Conservation (phyloP, 352 stramenopile species). For the Pythium oligandrum region DNA sequence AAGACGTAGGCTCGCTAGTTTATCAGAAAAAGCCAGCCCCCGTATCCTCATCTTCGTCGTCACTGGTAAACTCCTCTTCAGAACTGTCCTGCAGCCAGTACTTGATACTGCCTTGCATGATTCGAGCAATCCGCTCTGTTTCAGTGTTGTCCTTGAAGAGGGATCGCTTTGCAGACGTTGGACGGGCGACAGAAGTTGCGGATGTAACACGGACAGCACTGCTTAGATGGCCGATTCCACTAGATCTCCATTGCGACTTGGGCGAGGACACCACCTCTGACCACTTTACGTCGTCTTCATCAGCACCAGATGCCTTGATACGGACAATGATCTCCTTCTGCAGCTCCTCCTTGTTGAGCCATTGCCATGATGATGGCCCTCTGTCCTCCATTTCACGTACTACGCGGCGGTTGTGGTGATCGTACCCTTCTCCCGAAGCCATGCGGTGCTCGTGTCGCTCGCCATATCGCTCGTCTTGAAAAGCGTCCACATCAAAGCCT, state of each 20-base stretch:
- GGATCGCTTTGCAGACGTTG: not conserved
- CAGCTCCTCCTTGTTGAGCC: conserved; percentile 10
- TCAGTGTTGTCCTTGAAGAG: conserved; percentile 44
- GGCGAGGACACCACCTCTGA: conserved; percentile 9
- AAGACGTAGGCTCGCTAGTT: conserved; percentile 24
- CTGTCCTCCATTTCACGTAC: not conserved
- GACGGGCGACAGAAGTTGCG: not conserved
- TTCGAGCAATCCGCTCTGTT: conserved; percentile 72
- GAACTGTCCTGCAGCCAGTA: conserved; percentile 49
- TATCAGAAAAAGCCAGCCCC: conserved; percentile 19
- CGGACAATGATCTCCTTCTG: conserved; percentile 3
- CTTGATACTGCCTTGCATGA: conserved; percentile 68
- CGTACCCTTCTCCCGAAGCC: too few relatives aligned
- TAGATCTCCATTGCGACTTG: conserved; percentile 7
- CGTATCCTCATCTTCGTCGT: conserved; percentile 4
- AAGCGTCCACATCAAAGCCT: too few relatives aligned
- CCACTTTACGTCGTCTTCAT: not conserved
- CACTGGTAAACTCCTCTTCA: conserved; percentile 5
- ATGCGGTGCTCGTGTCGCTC: too few relatives aligned
- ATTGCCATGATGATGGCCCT: conserved; percentile 5
- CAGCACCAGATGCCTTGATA: too few relatives aligned
- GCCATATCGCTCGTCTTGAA: too few relatives aligned
- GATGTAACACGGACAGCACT: too few relatives aligned
- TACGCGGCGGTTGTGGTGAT: too few relatives aligned
- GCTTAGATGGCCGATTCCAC: too few relatives aligned